Evolutionary conservation across 108 stramenopile genomes (phyloP), one percentile per base, ranked within the genome.

Genomic region (Cyclotella choctawhatcheeana): DNA sequence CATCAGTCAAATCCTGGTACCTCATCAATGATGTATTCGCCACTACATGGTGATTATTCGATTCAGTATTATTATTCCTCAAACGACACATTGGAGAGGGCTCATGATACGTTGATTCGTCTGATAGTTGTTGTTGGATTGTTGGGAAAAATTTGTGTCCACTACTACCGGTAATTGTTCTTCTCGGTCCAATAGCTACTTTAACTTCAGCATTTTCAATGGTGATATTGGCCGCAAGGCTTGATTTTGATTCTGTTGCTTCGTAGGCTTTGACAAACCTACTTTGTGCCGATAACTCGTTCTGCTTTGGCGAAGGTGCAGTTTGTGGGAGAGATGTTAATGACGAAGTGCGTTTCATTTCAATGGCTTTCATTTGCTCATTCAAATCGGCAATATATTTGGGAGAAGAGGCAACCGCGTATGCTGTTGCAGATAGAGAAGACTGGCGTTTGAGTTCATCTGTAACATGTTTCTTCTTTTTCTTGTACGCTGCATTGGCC

Each of bases 51-150:
- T 13, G n/a, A 13, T 29, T n/a, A 2, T 14, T 58, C 33, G 56
- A 14, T 13, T n/a, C 6, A 7, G 33, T 34, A 1, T 34, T 7
- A 24, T 43, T 21, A 40, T 29, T 40, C 10, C 59, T 13, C 35
- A 60, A 13, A 60, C 59, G 59, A 20, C 59, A 40, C 59, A 60
- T 60, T 22, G 33, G 59, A 22, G 59, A 60, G 14, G 35, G 59
- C 1, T 60, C 59, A 21, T 30, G 40, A 35, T 35, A 60, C 16
- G 40, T 18, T n/a, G n/a, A n/a, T n/a, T n/a, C n/a, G 24, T 56
- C 55, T 1, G 27, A 12, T 30, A 13, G 27, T 12, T 14, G 55
- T 12, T 56, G 29, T 0, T 1, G 55, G 14, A 31, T 27, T 13
- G 27, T 12, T 14, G 16, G 10, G n/a, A 14, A 56, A 22, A 22